Conservation (phyloP, 129 eudicot species). For the Pseudognaphalium luteoalbum region DNA sequence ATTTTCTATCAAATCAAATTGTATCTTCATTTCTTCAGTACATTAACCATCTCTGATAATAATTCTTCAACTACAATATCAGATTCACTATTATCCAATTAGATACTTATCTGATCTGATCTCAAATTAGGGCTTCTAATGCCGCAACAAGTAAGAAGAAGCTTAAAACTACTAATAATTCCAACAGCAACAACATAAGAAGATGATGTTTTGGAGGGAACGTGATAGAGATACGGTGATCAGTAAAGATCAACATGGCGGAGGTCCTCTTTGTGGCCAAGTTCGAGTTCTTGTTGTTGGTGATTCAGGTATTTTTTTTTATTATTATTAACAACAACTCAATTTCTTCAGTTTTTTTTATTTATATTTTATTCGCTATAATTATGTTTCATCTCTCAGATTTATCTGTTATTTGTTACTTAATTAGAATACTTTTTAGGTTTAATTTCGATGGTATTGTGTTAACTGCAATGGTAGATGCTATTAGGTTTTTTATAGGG, state of each 20-base stretch:
- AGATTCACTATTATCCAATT: too few relatives aligned
- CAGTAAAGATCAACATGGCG: constrained; percentile 57
- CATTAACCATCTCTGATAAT: background rate
- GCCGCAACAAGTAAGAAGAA: background rate
- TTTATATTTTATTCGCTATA: background rate
- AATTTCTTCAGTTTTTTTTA: too few relatives aligned
- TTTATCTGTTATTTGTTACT: background rate
- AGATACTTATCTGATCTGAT: background rate
- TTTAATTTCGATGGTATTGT: background rate
- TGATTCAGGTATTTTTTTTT: constrained; percentile 65
- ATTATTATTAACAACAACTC: too few relatives aligned
- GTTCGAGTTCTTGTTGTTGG: constrained; percentile 94
- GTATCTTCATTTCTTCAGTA: too few relatives aligned
- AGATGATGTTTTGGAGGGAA: constrained; percentile 88
- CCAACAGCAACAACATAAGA: background rate
- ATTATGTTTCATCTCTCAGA: background rate
- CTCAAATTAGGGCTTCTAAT: background rate
- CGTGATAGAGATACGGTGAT: constrained; percentile 60
- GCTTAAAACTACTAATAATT: background rate
- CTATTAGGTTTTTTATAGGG: background rate
- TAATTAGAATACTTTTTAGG: background rate
- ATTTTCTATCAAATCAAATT: background rate
- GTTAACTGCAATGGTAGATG: background rate
- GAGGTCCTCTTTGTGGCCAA: constrained; percentile 81
- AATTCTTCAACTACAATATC: background rate